Conservation (phyloP, 805 yeast species). For the Candida multigemmis region DNA sequence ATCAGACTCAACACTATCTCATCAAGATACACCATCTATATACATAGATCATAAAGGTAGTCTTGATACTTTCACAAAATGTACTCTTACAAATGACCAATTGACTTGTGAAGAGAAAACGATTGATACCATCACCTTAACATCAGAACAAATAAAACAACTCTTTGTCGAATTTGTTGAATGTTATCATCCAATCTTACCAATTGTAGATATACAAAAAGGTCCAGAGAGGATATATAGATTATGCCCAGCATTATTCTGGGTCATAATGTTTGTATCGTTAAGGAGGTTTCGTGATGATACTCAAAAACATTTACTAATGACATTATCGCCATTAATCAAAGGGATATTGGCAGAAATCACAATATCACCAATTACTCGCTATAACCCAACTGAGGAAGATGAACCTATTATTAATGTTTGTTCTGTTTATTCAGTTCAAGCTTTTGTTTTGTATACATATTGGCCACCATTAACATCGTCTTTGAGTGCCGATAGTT, state of each 20-base stretch:
- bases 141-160: slow-evolving; percentile 50
- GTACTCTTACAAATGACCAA: too few relatives aligned
- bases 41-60: too few relatives aligned
- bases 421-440: slow-evolving; percentile 88
- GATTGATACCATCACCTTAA: slow-evolving; percentile 58
- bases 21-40: too few relatives aligned
- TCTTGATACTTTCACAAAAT: too few relatives aligned
- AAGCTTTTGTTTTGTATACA: slow-evolving; percentile 80
- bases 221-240: slow-evolving; percentile 79
- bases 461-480: slow-evolving; percentile 97
- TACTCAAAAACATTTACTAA: slow-evolving; percentile 33
- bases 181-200: slow-evolving; percentile 79
- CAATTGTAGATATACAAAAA: slow-evolving; percentile 71
- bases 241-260: slow-evolving; percentile 81
- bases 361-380: slow-evolving; percentile 81
- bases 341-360: slow-evolving; percentile 78
- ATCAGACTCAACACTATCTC: slow-evolving; percentile 1
- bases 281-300: slow-evolving; percentile 50
- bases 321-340: slow-evolving; percentile 57
- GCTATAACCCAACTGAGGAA: slow-evolving; percentile 69
- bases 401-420: slow-evolving; percentile 81
- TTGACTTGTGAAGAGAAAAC: slow-evolving; percentile 57
- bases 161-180: slow-evolving; percentile 62
- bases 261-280: slow-evolving; percentile 88
- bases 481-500: slow-evolving; percentile 87